phyloP scores from a whole-genome alignment of 208 protist species.

The Acanthamoeba royreba region DNA sequence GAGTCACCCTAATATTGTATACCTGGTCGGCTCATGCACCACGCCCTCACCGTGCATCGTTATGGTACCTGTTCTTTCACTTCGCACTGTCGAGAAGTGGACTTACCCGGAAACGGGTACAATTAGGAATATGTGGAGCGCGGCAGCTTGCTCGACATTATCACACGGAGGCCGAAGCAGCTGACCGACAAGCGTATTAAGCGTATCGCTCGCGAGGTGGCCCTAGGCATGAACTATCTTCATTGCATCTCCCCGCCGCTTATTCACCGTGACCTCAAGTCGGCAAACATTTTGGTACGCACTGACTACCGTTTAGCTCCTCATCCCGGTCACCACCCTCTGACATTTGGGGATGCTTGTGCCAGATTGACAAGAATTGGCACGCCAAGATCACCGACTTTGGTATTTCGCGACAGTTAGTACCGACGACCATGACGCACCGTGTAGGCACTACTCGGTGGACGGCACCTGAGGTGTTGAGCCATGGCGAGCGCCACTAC shows the following conservation, averaged over 20 bases:
- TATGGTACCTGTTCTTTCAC: background rate
- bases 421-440: slow-evolving; percentile 1
- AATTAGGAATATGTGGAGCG: background rate
- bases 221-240: background rate
- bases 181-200: background rate
- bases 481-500: background rate
- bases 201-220: background rate
- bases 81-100: background rate
- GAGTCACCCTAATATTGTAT: background rate
- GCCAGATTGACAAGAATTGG: background rate
- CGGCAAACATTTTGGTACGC: background rate
- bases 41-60: background rate
- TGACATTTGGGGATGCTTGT: background rate
- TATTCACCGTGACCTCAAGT: slow-evolving; percentile 15
- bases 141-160: background rate
- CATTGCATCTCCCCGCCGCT: background rate
- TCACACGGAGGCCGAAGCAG: background rate
- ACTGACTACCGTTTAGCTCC: background rate
- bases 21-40: background rate
- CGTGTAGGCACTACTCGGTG: background rate
- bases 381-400: slow-evolving; percentile 34
- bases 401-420: background rate
- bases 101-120: background rate
- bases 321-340: background rate
- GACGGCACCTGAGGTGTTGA: slow-evolving; percentile 9